phyloP scores from a whole-genome alignment of 495 filamentous ascomycete genomes.

The Penicillium ucsense region DNA sequence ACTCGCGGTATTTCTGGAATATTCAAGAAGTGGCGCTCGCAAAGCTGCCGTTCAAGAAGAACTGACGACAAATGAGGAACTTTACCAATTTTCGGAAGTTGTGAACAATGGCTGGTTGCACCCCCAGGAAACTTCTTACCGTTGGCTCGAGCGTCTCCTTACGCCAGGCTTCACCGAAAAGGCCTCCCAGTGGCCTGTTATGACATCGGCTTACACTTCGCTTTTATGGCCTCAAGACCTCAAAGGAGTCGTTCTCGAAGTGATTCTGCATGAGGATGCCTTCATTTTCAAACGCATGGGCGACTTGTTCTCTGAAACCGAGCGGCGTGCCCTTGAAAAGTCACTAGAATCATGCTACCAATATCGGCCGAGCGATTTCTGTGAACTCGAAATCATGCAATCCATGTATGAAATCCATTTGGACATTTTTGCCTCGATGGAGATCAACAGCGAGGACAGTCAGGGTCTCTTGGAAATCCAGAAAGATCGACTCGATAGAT shows the following conservation, averaged over 20 bases:
- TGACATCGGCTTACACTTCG: slow-evolving; percentile 47
- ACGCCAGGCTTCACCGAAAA: slow-evolving; percentile 27
- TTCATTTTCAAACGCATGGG: slow-evolving; percentile 48
- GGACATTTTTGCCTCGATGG: slow-evolving; percentile 71
- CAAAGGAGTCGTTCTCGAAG: slow-evolving; percentile 59
- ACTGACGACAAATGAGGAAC: slow-evolving; percentile 46
- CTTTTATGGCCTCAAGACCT: slow-evolving; percentile 63
- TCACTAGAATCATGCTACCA: slow-evolving; percentile 9
- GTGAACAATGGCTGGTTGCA: slow-evolving; percentile 48
- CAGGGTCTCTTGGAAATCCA: slow-evolving; percentile 47
- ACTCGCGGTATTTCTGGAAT: slow-evolving; percentile 68
- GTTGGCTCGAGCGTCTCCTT: slow-evolving; percentile 54
- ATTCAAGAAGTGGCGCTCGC: slow-evolving; percentile 55
- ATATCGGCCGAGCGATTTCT: slow-evolving; percentile 20
- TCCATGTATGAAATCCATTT: slow-evolving; percentile 83
- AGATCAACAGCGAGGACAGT: slow-evolving; percentile 60
- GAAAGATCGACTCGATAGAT: slow-evolving; percentile 61
- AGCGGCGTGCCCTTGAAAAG: slow-evolving; percentile 23
- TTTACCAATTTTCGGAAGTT: slow-evolving; percentile 44
- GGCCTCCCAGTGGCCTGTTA: slow-evolving; percentile 13
- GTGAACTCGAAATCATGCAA: slow-evolving; percentile 51
- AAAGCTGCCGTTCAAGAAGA: slow-evolving; percentile 38
- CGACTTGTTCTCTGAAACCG: slow-evolving; percentile 31
- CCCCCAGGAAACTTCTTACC: slow-evolving; percentile 53
- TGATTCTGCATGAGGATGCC: slow-evolving; percentile 61